Evolutionary conservation across 768 basidiomycete species (phyloP), one percentile per base, ranked within the genome.

Genomic region (Pleurotus salmoneostramineus): DNA sequence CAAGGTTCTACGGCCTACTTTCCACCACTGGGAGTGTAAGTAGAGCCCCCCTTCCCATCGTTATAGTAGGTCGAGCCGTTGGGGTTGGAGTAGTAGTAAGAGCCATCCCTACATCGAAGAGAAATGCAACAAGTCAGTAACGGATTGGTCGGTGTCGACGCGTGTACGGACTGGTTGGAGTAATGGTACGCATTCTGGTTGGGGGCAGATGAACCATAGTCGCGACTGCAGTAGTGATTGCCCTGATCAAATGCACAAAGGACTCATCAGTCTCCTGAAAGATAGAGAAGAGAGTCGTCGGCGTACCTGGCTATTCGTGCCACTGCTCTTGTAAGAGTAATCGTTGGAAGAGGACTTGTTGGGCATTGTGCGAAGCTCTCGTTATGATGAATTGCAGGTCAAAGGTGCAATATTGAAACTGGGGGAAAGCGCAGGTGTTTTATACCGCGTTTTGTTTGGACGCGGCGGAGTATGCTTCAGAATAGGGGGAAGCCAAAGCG

Each of bases 21-120:
- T 6, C 15, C 35, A 3, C 74, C 72, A 31, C 65, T 66, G 42
- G 83, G 77, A 2, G 83, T 85, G 68, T 87, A 85, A 55, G 74
- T 68, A 15, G 78, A 66, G 60, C 71, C 65, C 0, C 85, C 85
- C 11, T 11, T 58, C 0, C 82, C 83, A 40, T 45, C 75, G 69
- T 84, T 77, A 64, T 85, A 79, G 65, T 88, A 87, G 4, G 75
- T 85, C 0, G 83, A 84, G 0, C 82, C 80, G 48, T 87, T 74
- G 47, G 82, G 68, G 73, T 88, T 87, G 50, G 63, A 65, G 68
- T 88, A 87, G 65, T 87, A 85, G 70, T 87, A 87, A 58, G 80
- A 79, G 2, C 83, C 84, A 56, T 87, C 59, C 4, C 78, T 79
- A 57, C 31, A 50, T 54, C 63, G 46, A 49, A 46, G 3, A 2